Conservation (phyloP, 352 stramenopile species). For the Globisporangium polare region DNA sequence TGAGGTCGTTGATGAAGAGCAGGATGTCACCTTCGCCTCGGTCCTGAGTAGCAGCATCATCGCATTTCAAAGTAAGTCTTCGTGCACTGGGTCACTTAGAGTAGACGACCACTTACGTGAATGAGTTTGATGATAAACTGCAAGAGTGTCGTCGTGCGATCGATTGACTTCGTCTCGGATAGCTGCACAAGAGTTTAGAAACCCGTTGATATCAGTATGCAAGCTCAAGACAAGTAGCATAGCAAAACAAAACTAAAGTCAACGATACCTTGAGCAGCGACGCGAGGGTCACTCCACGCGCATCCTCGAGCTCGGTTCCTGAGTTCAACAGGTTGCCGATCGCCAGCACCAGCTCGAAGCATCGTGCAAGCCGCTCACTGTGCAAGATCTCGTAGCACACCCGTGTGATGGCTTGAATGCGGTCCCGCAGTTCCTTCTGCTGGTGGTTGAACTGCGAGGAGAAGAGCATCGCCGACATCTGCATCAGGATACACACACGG, state of each 20-base stretch:
- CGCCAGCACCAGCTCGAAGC: slow-evolving; percentile 69
- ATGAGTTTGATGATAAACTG: slow-evolving; percentile 81
- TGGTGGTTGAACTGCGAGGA: slow-evolving; percentile 60
- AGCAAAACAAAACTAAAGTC: not conserved
- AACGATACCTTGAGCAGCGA: slow-evolving; percentile 67
- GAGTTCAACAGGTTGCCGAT: slow-evolving; percentile 77
- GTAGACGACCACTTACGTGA: slow-evolving; percentile 39
- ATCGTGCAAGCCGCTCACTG: slow-evolving; percentile 67
- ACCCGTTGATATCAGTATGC: not conserved
- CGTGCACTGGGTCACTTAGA: too few relatives aligned
- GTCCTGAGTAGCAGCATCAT: slow-evolving; percentile 30
- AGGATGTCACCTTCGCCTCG: slow-evolving; percentile 68
- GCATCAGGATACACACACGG: not conserved
- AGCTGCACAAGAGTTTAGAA: slow-evolving; percentile 24
- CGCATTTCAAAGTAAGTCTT: too few relatives aligned
- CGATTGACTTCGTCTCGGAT: slow-evolving; percentile 79
- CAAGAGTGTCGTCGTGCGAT: slow-evolving; percentile 65
- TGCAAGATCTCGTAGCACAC: slow-evolving; percentile 62
- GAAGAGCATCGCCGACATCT: slow-evolving; percentile 75
- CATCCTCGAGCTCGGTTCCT: slow-evolving; percentile 64
- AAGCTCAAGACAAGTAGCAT: not conserved
- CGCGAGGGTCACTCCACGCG: slow-evolving; percentile 59
- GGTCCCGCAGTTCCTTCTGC: slow-evolving; percentile 37
- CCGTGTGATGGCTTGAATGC: slow-evolving; percentile 46
- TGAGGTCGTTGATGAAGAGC: slow-evolving; percentile 62